Conservation (phyloP, 208 protist species). For the Leishmania martiniquensis region DNA sequence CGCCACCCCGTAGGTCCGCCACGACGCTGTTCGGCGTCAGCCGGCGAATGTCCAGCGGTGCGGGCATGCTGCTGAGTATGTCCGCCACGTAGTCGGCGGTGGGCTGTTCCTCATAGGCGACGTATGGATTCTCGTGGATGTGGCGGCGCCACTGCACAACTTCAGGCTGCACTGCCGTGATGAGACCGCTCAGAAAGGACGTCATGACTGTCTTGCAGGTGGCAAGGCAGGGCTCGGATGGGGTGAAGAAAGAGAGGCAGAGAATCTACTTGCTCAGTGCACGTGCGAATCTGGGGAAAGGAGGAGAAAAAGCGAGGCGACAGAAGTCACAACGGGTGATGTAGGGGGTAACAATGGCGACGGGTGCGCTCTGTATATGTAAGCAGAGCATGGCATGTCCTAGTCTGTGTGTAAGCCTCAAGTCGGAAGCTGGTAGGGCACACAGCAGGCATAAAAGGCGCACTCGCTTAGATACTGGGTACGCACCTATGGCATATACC, state of each 20-base stretch:
- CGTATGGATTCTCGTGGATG: conserved; percentile 68
- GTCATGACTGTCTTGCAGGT: conserved; percentile 10
- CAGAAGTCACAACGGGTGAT: too few species aligned
- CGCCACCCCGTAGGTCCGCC: conserved; percentile 63
- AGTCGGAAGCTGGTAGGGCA: neutral
- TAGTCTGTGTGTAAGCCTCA: neutral
- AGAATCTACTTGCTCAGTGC: neutral
- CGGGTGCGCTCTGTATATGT: neutral
- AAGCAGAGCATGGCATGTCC: neutral
- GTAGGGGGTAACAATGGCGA: neutral
- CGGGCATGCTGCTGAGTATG: conserved; percentile 50
- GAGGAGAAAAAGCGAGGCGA: neutral
- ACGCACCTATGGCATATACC: neutral
- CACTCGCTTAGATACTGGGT: neutral
- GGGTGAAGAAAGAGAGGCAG: neutral
- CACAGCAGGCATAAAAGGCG: neutral
- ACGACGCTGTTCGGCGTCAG: conserved; percentile 60
- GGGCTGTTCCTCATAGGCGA: conserved; percentile 66
- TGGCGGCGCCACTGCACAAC: conserved; percentile 79
- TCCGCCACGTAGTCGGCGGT: conserved; percentile 76
- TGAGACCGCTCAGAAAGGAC: conserved; percentile 26
- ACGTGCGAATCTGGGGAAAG: neutral
- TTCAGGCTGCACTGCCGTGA: conserved; percentile 36
- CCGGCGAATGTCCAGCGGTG: conserved; percentile 49
- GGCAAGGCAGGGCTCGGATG: neutral